phyloP scores from a whole-genome alignment of 1,139 yeast genomes.

The Protomyces macrosporus region DNA sequence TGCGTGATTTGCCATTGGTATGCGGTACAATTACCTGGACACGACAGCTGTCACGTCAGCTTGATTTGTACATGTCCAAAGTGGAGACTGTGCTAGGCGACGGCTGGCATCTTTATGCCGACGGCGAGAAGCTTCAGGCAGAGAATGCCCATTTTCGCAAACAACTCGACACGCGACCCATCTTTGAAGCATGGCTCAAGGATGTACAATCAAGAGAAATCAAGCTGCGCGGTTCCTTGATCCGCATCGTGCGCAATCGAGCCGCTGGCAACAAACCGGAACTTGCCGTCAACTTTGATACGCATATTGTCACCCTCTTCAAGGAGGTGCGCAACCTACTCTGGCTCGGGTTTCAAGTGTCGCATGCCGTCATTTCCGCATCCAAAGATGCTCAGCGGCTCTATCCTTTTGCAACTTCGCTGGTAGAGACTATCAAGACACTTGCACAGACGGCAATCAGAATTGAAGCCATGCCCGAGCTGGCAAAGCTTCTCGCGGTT shows the following conservation, averaged over 20 bases:
- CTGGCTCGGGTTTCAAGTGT: conserved; percentile 55
- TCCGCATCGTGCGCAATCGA: conserved; percentile 38
- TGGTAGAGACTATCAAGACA: conserved; percentile 49
- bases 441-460: conserved; percentile 35
- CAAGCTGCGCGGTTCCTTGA: conserved; percentile 41
- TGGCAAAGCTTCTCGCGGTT: conserved; percentile 45
- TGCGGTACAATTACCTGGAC: conserved; percentile 51
- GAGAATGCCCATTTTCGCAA: conserved; percentile 48
- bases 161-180: conserved; percentile 45
- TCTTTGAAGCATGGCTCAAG: conserved; percentile 49
- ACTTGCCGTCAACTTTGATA: conserved; percentile 50
- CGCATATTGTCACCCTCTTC: conserved; percentile 44
- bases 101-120: conserved; percentile 70
- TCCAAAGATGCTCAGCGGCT: conserved; percentile 48
- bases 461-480: conserved; percentile 41
- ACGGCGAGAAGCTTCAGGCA: conserved; percentile 58
- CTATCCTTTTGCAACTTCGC: conserved; percentile 54
- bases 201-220: conserved; percentile 34
- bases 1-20: conserved; percentile 47
- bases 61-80: conserved; percentile 43
- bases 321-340: conserved; percentile 53
- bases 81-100: conserved; percentile 57
- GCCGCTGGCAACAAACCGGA: conserved; percentile 30
- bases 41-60: conserved; percentile 46
- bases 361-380: conserved; percentile 46